Conservation (phyloP, 2,329 filamentous ascomycete species). For the Neoscytalidium dimidiatum region DNA sequence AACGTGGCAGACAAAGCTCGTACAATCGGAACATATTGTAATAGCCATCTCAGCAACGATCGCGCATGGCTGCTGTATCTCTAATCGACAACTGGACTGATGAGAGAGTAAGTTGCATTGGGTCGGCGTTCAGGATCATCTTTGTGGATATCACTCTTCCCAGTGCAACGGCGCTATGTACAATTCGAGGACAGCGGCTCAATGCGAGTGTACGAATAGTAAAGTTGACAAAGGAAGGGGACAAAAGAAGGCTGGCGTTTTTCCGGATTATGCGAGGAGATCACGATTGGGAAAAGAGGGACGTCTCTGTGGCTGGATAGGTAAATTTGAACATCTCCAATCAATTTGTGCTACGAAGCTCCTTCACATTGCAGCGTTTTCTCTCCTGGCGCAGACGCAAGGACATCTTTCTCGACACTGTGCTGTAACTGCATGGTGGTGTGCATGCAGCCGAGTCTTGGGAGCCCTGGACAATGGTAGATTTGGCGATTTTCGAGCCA, state of each 20-base stretch:
- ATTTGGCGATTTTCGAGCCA: slow-evolving; percentile 8
- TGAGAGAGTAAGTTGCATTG: not conserved
- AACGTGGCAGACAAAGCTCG: not conserved
- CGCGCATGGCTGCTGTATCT: too few relatives aligned
- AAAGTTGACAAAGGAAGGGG: not conserved
- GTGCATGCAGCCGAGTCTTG: not conserved
- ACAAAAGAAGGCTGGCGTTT: not conserved
- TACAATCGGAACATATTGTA: not conserved
- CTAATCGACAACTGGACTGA: not conserved
- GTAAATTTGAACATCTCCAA: not conserved
- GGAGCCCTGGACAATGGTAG: not conserved
- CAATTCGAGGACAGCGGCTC: not conserved
- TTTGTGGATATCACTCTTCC: not conserved
- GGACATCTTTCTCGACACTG: not conserved
- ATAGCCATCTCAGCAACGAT: too few relatives aligned
- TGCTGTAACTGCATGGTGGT: not conserved
- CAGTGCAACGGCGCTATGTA: not conserved
- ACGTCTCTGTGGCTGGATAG: not conserved
- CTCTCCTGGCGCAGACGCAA: too few relatives aligned
- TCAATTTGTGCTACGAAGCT: slow-evolving; percentile 5
- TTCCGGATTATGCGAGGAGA: not conserved
- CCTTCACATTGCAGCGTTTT: too few relatives aligned
- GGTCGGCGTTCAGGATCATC: not conserved
- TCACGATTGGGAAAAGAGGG: slow-evolving; percentile 5
- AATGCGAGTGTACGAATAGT: not conserved